Base-by-base conservation (phyloP, 768 basidiomycete species). In the Macrolepiota dolichaula region DNA sequence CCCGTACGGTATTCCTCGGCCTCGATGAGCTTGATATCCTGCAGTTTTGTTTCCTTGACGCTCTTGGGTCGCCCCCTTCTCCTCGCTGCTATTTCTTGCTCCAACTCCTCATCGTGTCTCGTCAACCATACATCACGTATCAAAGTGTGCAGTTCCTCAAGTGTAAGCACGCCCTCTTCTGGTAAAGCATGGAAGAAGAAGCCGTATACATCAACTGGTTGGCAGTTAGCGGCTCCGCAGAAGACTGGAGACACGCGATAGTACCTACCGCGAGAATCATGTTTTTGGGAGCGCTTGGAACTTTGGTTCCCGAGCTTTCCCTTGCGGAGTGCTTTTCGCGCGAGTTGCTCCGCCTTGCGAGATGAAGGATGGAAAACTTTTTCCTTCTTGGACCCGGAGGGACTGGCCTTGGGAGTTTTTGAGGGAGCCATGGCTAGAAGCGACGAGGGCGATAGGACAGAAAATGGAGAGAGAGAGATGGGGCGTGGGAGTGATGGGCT, bases 341-440 rank as follows among this genome's bases (percentile, higher is more conserved):
- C 77, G 13, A 92, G 78, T 68, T 93, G 91, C 12, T 80, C 85
- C 2, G 92, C 92, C 74, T 94, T 94, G 63, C 92, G 81, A 22
- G 92, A 94, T 51, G 87, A 79, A 3, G 92, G 92, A 69, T 94
- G 92, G 64, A 88, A 89, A 10, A 93, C 66, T 67, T 94, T 94
- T 68, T 91, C 90, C 73, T 85, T 90, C 72, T 86, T 90, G 35
- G 65, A 61, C 46, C 67, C 27, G 42, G 67, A 60, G 59, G 67
- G 37, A 10, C 68, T 59, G 19, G 71, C 57, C 64, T 80, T 77
- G 40, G 73, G 69, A 59, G 79, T 68, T 63, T 72, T 69, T 62
- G 80, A 68, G 27, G 80, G 76, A 7, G 78, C 72, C 78, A 80
- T 79, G 11, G 60, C 59, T 47, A n/a, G 37, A 44, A 42, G 61